Evolutionary conservation across 768 basidiomycete genomes (phyloP), one percentile per base, ranked within the genome.

Genomic region (Stropharia rugosoannulata): DNA sequence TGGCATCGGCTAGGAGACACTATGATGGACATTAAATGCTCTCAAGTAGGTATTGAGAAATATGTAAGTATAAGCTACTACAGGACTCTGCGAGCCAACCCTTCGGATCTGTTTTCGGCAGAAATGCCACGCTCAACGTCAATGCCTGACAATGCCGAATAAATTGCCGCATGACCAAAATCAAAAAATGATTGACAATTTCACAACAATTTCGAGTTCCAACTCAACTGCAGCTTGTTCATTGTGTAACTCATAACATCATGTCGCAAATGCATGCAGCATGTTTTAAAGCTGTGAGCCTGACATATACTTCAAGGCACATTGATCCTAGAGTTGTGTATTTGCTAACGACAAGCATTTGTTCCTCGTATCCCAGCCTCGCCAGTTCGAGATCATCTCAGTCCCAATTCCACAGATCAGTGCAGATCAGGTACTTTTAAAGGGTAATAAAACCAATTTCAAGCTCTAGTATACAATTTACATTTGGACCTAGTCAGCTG

Each of bases 351-450:
- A 18, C n/a, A 18, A 35, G 22, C 22, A 2, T 51, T 49, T 22
- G 7, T 8, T 27, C n/a, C n/a, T n/a, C n/a, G n/a, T n/a, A n/a
- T n/a, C 32, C 10, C 52, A 80, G 80, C 75, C 82, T 29, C 72
- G 71, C 49, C 66, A 82, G 46, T 81, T 85, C 54, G 78, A 80
- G 54, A 75, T 84, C 57, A 75, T 77, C 60, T 72, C 70, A 13
- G 77, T 80, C 10, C 75, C 80, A 15, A 74, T 85, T 38, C 83
- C 83, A 16, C 58, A 78, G 49, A 75, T 83, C 53, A 68, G 69
- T 35, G 77, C 80, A 56, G 75, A 81, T 57, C 78, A 86, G 58
- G 76, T 85, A 43, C 72, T 85, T 45, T 74, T 86, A 63, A 84
- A 85, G 72, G 80, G 82, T 77, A 55, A 40, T 18, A 32, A 4